These are phyloP conservation scores for Rhizoclosmatium sp. DNA, from an alignment of 192 early-diverging fungal genomes.

Conservation along the genomic window DNA sequence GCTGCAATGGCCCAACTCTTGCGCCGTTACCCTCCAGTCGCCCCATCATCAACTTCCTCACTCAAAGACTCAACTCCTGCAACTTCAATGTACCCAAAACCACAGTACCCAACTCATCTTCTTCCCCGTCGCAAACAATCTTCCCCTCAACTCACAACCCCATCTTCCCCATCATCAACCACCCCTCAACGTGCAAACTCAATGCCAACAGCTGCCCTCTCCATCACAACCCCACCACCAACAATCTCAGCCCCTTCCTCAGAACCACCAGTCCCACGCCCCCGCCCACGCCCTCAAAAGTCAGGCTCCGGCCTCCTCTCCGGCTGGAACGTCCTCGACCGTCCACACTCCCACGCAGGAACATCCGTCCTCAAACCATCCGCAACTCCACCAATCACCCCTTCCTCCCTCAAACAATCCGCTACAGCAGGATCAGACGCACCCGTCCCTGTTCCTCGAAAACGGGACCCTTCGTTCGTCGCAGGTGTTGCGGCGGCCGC, in stretches of 20 bases:
- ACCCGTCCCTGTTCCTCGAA: background rate
- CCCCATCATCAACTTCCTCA: background rate
- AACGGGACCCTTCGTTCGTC: constrained; percentile 18
- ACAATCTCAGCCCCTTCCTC: background rate
- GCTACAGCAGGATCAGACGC: background rate
- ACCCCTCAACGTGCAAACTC: background rate
- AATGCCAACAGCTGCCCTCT: background rate
- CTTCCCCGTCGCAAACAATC: constrained; percentile 18
- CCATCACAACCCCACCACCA: background rate
- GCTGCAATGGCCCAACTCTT: background rate
- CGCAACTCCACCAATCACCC: background rate
- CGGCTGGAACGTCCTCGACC: constrained; percentile 1
- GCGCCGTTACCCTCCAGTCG: constrained; percentile 7
- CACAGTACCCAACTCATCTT: constrained; percentile 27
- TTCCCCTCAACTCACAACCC: background rate
- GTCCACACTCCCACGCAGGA: background rate
- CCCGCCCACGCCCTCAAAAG: background rate
- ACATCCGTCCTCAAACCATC: background rate
- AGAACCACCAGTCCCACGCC: background rate
- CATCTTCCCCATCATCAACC: background rate
- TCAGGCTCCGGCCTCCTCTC: background rate
- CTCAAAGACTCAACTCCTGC: background rate
- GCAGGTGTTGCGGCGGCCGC: constrained; percentile 29
- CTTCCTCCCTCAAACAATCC: background rate
- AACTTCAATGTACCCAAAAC: constrained; percentile 7